phyloP scores from a whole-genome alignment of 2,329 filamentous ascomycete genomes.

The Phyllosticta capitalensis region DNA sequence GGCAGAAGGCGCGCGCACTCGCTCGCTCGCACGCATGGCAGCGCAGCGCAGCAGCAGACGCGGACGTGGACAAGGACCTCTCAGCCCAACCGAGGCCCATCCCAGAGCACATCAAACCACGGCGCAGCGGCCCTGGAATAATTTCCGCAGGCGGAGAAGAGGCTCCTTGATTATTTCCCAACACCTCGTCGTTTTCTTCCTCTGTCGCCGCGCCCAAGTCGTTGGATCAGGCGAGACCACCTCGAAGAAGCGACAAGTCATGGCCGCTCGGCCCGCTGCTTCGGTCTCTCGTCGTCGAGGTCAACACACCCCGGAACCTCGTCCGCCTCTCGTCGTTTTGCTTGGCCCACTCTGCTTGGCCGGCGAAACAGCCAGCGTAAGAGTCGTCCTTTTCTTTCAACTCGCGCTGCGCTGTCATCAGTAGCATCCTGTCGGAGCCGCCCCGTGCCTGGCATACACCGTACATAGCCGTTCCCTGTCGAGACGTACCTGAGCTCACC shows the following conservation, averaged over 20 bases:
- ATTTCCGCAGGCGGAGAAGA: conserved; percentile 12
- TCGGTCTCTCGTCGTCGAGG: not conserved
- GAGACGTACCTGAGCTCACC: not conserved
- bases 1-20: not conserved
- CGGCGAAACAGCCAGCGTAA: not conserved
- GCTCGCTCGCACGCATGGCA: too few relatives aligned
- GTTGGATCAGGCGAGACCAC: conserved; percentile 2
- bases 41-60: too few relatives aligned
- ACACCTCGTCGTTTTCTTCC: not conserved
- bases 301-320: not conserved
- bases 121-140: conserved; percentile 8
- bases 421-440: not conserved
- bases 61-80: too few relatives aligned
- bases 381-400: not conserved
- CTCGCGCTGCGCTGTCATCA: not conserved
- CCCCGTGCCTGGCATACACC: not conserved
- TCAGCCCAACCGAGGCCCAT: conserved; percentile 8
- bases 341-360: not conserved
- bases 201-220: conserved; percentile 8
- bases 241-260: not conserved
- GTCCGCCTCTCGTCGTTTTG: not conserved
- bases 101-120: conserved; percentile 11
- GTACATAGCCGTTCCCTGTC: not conserved
- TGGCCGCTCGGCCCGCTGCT: conserved; percentile 4
- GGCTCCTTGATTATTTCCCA: conserved; percentile 10